Percentiles rank a stretch among this genome's conserved stretches.
These are phyloP conservation scores for Zychaea mexicana DNA, from an alignment of 371 early-diverging fungal genomes.

Conservation along the genomic window DNA sequence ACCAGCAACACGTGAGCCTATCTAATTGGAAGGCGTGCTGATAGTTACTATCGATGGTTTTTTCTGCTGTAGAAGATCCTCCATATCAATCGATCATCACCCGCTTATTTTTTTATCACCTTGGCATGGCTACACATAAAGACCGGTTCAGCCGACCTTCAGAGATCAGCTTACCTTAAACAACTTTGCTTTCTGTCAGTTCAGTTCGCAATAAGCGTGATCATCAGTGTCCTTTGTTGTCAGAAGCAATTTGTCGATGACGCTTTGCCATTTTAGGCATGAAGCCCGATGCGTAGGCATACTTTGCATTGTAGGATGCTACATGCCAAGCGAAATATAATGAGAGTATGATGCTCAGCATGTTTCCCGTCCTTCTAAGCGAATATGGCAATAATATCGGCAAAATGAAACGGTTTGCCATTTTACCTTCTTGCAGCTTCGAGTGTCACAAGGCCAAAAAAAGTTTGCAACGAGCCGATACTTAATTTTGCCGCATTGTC, in stretches of 20 bases:
- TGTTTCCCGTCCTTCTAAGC: too few relatives aligned
- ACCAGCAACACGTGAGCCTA: too few relatives aligned
- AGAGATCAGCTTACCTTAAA: too few relatives aligned
- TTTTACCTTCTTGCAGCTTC: not conserved
- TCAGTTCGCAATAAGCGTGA: not conserved
- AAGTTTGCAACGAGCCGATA: too few relatives aligned
- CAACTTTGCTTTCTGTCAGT: not conserved
- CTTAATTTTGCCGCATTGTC: not conserved
- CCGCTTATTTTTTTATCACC: too few relatives aligned
- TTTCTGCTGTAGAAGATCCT: too few relatives aligned
- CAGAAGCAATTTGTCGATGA: not conserved
- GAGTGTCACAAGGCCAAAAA: not conserved
- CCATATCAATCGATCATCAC: too few relatives aligned
- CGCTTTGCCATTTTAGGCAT: not conserved
- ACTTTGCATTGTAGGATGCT: not conserved
- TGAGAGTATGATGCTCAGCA: not conserved
- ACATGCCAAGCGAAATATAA: not conserved
- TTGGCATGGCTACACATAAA: too few relatives aligned
- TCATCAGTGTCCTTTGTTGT: too few relatives aligned
- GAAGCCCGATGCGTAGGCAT: not conserved
- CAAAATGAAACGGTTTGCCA: not conserved
- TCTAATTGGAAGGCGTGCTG: too few relatives aligned
- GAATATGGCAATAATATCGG: not conserved
- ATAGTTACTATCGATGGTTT: too few relatives aligned
- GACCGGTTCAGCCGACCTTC: too few relatives aligned